Evolutionary conservation across 1,284 basidiomycete species (phyloP).

Genomic region (Tilletiopsis washingtonensis): DNA sequence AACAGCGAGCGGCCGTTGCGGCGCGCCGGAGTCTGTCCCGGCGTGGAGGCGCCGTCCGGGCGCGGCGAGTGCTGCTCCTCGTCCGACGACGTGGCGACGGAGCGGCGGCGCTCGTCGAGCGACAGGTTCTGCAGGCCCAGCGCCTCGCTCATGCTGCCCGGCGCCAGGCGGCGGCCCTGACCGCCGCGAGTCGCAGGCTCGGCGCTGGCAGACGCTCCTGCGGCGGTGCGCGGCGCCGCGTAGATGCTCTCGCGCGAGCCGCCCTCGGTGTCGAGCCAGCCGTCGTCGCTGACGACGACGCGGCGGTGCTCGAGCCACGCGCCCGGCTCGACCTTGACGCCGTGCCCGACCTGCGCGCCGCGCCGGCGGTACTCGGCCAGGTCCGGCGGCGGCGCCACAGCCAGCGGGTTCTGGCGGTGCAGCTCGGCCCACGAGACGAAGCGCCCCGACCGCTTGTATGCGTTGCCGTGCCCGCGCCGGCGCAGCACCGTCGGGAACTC

Average conservation of each 20-base stretch:
- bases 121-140: not conserved
- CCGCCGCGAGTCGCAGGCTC: conserved; percentile 5
- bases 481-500: conserved; percentile 23
- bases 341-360: conserved; percentile 13
- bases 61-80: too few relatives aligned
- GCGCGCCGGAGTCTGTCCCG: too few relatives aligned
- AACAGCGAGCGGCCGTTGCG: conserved; percentile 9
- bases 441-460: conserved; percentile 18
- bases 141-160: not conserved
- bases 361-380: conserved; percentile 10
- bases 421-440: conserved; percentile 29
- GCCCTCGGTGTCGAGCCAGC: not conserved
- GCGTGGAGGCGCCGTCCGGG: too few relatives aligned
- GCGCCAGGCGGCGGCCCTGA: not conserved
- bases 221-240: not conserved
- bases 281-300: conserved; percentile 3
- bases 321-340: conserved; percentile 9
- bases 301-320: conserved; percentile 2
- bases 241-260: not conserved
- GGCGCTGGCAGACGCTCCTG: conserved; percentile 23
- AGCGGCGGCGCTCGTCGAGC: too few relatives aligned
- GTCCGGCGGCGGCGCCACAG: conserved; percentile 15
- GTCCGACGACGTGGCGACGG: too few relatives aligned
- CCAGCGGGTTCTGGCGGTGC: conserved; percentile 17
- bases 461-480: conserved; percentile 20